Evolutionary conservation across 441 rosid genomes (phyloP), one percentile per base, ranked within the genome.

Genomic region (Capsella rubella): DNA sequence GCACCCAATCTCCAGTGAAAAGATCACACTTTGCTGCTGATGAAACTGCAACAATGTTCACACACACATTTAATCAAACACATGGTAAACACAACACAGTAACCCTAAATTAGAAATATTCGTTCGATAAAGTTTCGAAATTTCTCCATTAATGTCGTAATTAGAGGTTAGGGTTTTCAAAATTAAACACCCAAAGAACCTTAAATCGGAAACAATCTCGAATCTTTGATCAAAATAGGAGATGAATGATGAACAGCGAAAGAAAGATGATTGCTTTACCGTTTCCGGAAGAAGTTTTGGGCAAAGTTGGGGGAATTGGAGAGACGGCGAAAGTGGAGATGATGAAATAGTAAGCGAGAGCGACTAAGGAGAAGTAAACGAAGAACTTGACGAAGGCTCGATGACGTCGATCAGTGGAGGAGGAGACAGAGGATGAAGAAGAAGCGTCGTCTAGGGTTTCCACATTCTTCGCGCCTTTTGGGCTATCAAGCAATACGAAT

Each of bases 321-420:
- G 90, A 62, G 47, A 85, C 74, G 7, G 69, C 16, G 78, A 86
- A 58, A 81, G 73, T 82, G 37, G 90, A 85, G 80, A 83, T 16
- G 60, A 89, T 79, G 66, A 90, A 82, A 64, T 82, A 90, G 75
- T 87, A 90, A 69, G 93, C 88, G 64, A 89, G 78, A 62, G 83
- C 85, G 15, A 83, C 29, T 1, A 90, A 60, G 34, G 81, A 73
- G 64, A 90, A 80, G 32, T 88, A 90, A 72, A 83, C 12, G 5
- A 82, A 86, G 75, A 86, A 77, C 60, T 90, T 92, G 29, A 87
- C 46, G 34, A 85, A 64, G 71, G 82, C 63, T 72, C 82, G 86
- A 71, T 64, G 75, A 78, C 66, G 82, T 29, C 82, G 84, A 73
- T 16, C 12, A 51, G n/a, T 10, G 55, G 65, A 40, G 27, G 61